phyloP scores from a whole-genome alignment of 345 rosid species.

The Ricinus communis region DNA sequence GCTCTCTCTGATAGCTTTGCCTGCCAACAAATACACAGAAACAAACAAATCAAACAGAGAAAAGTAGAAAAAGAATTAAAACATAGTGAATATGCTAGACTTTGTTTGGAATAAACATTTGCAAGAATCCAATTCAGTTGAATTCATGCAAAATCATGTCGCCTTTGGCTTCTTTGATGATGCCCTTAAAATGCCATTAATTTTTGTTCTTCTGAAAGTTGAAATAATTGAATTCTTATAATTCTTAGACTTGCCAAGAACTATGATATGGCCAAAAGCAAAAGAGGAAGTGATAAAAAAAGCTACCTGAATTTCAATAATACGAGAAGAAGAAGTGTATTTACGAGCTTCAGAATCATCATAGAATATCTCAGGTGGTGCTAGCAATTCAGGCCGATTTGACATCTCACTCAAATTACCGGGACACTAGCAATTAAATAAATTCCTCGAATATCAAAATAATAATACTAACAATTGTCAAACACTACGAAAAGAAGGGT shows the following conservation, averaged over 20 bases:
- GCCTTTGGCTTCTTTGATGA: too few species aligned
- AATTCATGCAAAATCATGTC: too few species aligned
- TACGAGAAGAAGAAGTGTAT: constrained; percentile 93
- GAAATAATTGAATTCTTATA: too few species aligned
- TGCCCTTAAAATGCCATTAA: too few species aligned
- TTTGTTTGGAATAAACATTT: too few species aligned
- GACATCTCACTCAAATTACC: too few species aligned
- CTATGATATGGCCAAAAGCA: not conserved
- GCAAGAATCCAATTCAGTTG: not conserved
- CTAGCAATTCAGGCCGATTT: constrained; percentile 70
- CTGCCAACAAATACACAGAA: constrained; percentile 30
- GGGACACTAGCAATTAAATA: too few species aligned
- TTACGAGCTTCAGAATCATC: constrained; percentile 82
- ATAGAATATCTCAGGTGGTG: constrained; percentile 96
- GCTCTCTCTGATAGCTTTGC: constrained; percentile 90
- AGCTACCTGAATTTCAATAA: constrained; percentile 81
- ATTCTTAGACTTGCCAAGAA: too few species aligned
- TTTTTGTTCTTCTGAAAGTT: too few species aligned
- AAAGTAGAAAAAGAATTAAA: not conserved
- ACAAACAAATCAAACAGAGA: not conserved
- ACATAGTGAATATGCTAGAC: not conserved
- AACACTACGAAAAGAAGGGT: too few species aligned
- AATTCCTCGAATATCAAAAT: too few species aligned
- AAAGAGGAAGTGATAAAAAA: not conserved
- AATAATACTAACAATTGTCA: too few species aligned